phyloP scores from a whole-genome alignment of 257 asterid species.

The Ligustrum vulgare region DNA sequence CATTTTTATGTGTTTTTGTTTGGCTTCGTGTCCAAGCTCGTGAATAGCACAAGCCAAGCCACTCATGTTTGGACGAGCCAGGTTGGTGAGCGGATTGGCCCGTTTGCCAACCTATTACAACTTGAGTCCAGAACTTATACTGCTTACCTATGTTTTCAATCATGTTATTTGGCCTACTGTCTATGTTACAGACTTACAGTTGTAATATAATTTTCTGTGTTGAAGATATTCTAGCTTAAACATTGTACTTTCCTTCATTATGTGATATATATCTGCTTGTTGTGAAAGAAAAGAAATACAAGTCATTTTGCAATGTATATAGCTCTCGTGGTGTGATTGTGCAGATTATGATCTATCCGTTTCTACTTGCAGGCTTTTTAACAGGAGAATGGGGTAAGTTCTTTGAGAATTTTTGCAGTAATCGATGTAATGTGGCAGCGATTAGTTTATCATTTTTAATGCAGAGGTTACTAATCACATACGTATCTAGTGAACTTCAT shows the following conservation, averaged over 20 bases:
- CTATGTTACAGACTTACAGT: not conserved
- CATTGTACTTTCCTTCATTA: not conserved
- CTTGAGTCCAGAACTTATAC: not conserved
- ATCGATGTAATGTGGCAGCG: too few relatives aligned
- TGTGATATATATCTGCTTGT: not conserved
- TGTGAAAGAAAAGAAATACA: not conserved
- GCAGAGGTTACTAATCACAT: too few relatives aligned
- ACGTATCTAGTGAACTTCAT: too few relatives aligned
- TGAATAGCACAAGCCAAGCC: too few relatives aligned
- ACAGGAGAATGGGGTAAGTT: constrained; percentile 86
- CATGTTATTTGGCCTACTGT: not conserved
- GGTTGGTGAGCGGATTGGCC: too few relatives aligned
- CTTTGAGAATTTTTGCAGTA: too few relatives aligned
- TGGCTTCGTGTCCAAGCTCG: too few relatives aligned
- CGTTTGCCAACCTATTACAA: not conserved
- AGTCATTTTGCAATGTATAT: not conserved
- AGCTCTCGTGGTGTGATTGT: not conserved
- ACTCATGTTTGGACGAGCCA: too few relatives aligned
- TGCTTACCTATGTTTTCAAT: not conserved
- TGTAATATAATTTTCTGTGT: not conserved
- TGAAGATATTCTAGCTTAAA: too few relatives aligned
- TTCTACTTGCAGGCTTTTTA: constrained; percentile 59
- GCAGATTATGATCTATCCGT: not conserved
- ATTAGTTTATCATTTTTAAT: too few relatives aligned
- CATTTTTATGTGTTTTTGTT: too few relatives aligned